Base-by-base conservation (phyloP, 2,329 filamentous ascomycete species). In the Byssothecium circinans region DNA sequence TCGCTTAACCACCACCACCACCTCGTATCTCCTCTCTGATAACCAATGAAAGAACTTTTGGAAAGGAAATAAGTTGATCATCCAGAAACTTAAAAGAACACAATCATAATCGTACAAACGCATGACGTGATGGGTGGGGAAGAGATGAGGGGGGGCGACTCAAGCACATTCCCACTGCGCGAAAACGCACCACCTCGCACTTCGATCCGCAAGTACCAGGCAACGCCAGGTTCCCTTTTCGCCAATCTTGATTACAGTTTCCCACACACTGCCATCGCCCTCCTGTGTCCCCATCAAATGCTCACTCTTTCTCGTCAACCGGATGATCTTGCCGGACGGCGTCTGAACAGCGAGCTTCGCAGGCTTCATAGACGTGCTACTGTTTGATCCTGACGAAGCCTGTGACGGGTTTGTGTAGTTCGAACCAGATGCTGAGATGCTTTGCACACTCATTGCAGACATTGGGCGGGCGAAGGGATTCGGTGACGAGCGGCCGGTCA, bases 341-440 rank as follows among this genome's bases (percentile, higher is more conserved):
- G 88, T 90, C 73, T 99, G 94, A 46, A 99, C 92, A 0, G 94
- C 94, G 44, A 99, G 74, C 72, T 99, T 99, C 4, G 94, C 94
- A 2, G 94, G 92, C 71, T 99, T 99, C 25, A 71, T 75, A 19
- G 76, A 75, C 19, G 76, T 78, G 63, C 78, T 83, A 17, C 80
- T 80, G 43, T 80, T 81, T 19, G 79, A 78, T 56, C 79, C 81
- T 1, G 81, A 65, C 0, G 69, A 81, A 23, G 77, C 78, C 33
- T 80, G 80, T 67, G 87, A 82, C 4, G 84, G 62, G 64, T 78
- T 65, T 2, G 77, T 79, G 43, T 79, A 78, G 15, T 76, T 76
- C 11, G 78, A 80, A 17, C 77, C 78, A 3, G 74, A 74, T 2
- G 75, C 75, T 10, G 77, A 79, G 33, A 80, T 78, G 17, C 78